Evolutionary conservation across 768 basidiomycete genomes (phyloP).

Genomic region (Grammothele lineata): DNA sequence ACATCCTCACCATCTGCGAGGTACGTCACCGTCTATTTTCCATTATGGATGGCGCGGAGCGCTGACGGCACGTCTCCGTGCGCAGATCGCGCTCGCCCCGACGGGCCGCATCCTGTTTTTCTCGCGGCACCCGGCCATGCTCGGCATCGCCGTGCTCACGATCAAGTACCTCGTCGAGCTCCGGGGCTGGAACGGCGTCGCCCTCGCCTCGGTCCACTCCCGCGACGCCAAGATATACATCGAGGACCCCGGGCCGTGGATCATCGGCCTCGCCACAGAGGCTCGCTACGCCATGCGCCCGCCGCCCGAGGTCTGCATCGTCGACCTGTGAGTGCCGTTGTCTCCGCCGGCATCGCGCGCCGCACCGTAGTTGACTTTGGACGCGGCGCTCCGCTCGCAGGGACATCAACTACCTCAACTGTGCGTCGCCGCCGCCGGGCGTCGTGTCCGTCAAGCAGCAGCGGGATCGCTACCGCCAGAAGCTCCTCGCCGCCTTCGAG

Average conservation of each 20-base stretch:
- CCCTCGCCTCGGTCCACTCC: slow-evolving; percentile 76
- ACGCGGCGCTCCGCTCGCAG: slow-evolving; percentile 6
- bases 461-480: slow-evolving; percentile 74
- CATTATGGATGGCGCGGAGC: too few species aligned
- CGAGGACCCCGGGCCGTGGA: slow-evolving; percentile 96
- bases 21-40: slow-evolving; percentile 32
- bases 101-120: slow-evolving; percentile 86
- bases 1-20: slow-evolving; percentile 91
- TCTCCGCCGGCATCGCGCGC: neutral
- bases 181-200: slow-evolving; percentile 90
- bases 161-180: slow-evolving; percentile 90
- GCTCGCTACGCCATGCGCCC: slow-evolving; percentile 74
- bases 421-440: slow-evolving; percentile 73
- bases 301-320: slow-evolving; percentile 75
- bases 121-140: slow-evolving; percentile 87
- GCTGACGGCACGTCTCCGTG: neutral
- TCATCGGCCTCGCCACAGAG: slow-evolving; percentile 86
- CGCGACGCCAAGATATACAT: slow-evolving; percentile 91
- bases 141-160: slow-evolving; percentile 88
- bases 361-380: neutral
- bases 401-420: slow-evolving; percentile 49
- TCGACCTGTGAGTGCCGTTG: slow-evolving; percentile 48
- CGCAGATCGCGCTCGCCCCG: slow-evolving; percentile 78
- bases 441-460: slow-evolving; percentile 74
- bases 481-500: slow-evolving; percentile 74